phyloP scores from a whole-genome alignment of 768 basidiomycete genomes.

The Obba rivulosa region DNA sequence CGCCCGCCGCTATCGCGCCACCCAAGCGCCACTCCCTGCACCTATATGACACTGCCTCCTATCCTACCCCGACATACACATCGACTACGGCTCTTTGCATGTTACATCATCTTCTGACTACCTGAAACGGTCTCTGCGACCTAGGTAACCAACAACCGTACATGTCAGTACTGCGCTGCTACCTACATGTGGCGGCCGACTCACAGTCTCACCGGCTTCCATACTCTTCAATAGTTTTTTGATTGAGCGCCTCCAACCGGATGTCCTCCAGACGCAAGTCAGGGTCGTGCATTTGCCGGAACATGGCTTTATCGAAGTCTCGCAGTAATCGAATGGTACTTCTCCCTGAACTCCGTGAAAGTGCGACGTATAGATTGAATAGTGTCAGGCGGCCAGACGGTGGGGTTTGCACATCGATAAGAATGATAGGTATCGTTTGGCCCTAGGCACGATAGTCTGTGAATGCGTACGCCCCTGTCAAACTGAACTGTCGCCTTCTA shows the following conservation, averaged over 20 bases:
- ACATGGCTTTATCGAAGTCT: conserved; percentile 23
- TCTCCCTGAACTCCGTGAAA: conserved; percentile 30
- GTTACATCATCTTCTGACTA: too few relatives aligned
- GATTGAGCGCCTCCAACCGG: conserved; percentile 5
- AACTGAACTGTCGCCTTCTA: conserved; percentile 22
- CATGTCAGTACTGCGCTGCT: too few relatives aligned
- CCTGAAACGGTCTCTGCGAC: too few relatives aligned
- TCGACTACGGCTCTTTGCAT: too few relatives aligned
- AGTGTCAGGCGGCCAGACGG: conserved; percentile 23
- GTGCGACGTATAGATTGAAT: conserved; percentile 37
- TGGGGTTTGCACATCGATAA: conserved; percentile 34
- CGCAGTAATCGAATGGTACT: conserved; percentile 23
- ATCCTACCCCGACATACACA: too few relatives aligned
- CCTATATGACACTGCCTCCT: too few relatives aligned
- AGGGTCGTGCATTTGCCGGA: conserved; percentile 21
- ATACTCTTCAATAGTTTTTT: conserved; percentile 8
- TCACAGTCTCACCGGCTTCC: too few relatives aligned
- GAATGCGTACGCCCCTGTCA: conserved; percentile 36
- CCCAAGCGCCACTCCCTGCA: too few relatives aligned
- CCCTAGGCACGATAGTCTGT: too few relatives aligned
- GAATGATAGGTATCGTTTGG: conserved; percentile 24
- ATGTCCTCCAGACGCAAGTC: conserved; percentile 4
- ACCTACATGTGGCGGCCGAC: too few relatives aligned
- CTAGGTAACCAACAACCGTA: too few relatives aligned
- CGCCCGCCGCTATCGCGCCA: too few relatives aligned